These are phyloP conservation scores for Nemania abortiva DNA, from an alignment of 2,329 filamentous ascomycete species.

Conservation along the genomic window DNA sequence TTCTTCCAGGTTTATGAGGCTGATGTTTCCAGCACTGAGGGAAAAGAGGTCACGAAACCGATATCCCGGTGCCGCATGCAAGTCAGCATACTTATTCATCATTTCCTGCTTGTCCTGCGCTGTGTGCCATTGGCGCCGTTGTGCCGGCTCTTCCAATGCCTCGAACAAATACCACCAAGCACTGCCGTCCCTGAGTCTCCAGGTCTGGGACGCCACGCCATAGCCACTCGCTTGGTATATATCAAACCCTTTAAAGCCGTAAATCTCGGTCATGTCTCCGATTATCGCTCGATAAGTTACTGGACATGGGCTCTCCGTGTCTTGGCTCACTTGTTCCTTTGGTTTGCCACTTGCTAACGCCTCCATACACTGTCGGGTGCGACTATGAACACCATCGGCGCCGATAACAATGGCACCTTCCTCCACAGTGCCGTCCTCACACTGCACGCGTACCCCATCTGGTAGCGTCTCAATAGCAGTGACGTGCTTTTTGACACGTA, in stretches of 20 bases:
- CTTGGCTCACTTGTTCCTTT: slow-evolving; percentile 7
- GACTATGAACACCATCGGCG: slow-evolving; percentile 15
- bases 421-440: slow-evolving; percentile 52
- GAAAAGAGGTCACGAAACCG: slow-evolving; percentile 47
- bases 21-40: slow-evolving; percentile 29
- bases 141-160: slow-evolving; percentile 44
- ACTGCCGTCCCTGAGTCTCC: slow-evolving; percentile 26
- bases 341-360: slow-evolving; percentile 33
- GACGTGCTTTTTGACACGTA: slow-evolving; percentile 41
- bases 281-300: slow-evolving; percentile 41
- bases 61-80: slow-evolving; percentile 43
- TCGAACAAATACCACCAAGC: slow-evolving; percentile 47
- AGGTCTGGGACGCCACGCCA: slow-evolving; percentile 41
- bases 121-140: slow-evolving; percentile 45
- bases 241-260: slow-evolving; percentile 12
- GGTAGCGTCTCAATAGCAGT: slow-evolving; percentile 45
- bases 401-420: slow-evolving; percentile 46
- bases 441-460: slow-evolving; percentile 48
- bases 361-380: slow-evolving; percentile 50
- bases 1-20: slow-evolving; percentile 51
- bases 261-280: slow-evolving; percentile 30
- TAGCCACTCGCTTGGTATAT: slow-evolving; percentile 33
- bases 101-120: slow-evolving; percentile 48
- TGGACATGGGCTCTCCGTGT: slow-evolving; percentile 41
- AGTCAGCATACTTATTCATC: slow-evolving; percentile 44